Conservation (phyloP, 2,329 filamentous ascomycete genomes). For the Chrysoporthe cubensis region DNA sequence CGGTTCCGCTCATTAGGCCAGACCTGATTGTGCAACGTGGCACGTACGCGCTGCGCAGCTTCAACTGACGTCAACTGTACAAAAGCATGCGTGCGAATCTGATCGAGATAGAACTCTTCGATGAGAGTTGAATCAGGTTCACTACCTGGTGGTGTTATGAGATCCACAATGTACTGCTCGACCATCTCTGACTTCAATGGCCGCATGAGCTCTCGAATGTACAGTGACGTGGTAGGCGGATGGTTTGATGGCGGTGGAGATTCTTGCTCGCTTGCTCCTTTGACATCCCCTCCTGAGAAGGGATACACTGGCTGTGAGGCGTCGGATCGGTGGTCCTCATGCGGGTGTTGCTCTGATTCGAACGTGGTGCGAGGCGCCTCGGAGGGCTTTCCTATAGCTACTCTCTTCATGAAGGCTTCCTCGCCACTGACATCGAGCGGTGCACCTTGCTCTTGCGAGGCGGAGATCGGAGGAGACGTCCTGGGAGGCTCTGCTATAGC, state of each 20-base stretch:
- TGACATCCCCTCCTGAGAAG: background rate
- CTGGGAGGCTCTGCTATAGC: slow-evolving; percentile 19
- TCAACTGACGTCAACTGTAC: slow-evolving; percentile 70
- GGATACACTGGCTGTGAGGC: background rate
- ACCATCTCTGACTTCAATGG: slow-evolving; percentile 74
- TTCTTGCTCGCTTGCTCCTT: slow-evolving; percentile 38
- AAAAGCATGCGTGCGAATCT: slow-evolving; percentile 86
- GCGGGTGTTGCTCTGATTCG: slow-evolving; percentile 27
- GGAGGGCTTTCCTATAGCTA: slow-evolving; percentile 18
- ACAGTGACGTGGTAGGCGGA: slow-evolving; percentile 75
- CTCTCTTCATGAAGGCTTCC: slow-evolving; percentile 2
- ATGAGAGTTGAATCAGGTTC: slow-evolving; percentile 60
- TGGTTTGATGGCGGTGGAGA: slow-evolving; percentile 61
- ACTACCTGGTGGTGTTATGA: slow-evolving; percentile 65
- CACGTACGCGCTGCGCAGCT: slow-evolving; percentile 77
- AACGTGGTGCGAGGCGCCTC: slow-evolving; percentile 26
- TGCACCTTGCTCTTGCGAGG: background rate
- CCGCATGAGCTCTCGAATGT: slow-evolving; percentile 89
- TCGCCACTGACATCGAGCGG: slow-evolving; percentile 5
- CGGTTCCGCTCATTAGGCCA: slow-evolving; percentile 89
- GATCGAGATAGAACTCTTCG: slow-evolving; percentile 76
- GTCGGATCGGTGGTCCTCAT: slow-evolving; percentile 27
- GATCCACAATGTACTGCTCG: slow-evolving; percentile 67
- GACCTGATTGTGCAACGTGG: slow-evolving; percentile 73
- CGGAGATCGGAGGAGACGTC: background rate